These are phyloP conservation scores for Ceratocystis eucalypticola DNA, from an alignment of 2,329 filamentous ascomycete species.

Conservation along the genomic window DNA sequence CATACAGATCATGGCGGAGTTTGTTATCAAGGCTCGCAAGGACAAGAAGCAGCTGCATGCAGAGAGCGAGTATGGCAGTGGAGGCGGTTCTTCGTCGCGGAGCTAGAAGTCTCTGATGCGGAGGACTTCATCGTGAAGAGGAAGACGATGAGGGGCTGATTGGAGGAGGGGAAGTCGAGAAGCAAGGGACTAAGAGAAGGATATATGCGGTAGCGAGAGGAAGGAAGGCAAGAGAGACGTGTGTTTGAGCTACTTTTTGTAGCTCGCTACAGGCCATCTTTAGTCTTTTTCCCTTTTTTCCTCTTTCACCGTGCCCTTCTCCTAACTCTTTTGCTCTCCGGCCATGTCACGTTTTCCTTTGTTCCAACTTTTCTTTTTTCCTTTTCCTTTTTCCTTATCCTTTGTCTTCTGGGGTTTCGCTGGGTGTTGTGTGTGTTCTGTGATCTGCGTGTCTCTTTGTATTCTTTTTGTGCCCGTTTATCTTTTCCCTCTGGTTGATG, in stretches of 20 bases:
- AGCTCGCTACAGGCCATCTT: neutral
- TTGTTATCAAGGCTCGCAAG: constrained; percentile 76
- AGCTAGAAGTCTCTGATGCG: neutral
- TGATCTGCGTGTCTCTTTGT: neutral
- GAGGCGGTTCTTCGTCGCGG: constrained; percentile 14
- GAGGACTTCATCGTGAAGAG: neutral
- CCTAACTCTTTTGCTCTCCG: neutral
- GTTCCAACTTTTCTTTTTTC: neutral
- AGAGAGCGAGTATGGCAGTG: constrained; percentile 46
- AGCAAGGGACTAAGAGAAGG: neutral
- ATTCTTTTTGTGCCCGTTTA: constrained; percentile 8
- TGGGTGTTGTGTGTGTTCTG: constrained; percentile 4
- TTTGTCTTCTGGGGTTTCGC: neutral
- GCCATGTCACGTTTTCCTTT: neutral
- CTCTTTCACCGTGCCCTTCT: neutral
- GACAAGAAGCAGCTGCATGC: constrained; percentile 53
- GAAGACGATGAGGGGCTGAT: neutral
- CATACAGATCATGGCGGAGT: constrained; percentile 77
- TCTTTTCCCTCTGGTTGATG: constrained; percentile 5
- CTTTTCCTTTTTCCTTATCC: neutral
- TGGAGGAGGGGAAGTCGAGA: neutral
- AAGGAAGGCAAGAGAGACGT: neutral
- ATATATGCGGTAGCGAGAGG: neutral
- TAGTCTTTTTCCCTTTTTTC: neutral
- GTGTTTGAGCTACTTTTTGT: neutral